Evolutionary conservation across 768 basidiomycete species (phyloP).

Genomic region (Lactarius hatsudake): DNA sequence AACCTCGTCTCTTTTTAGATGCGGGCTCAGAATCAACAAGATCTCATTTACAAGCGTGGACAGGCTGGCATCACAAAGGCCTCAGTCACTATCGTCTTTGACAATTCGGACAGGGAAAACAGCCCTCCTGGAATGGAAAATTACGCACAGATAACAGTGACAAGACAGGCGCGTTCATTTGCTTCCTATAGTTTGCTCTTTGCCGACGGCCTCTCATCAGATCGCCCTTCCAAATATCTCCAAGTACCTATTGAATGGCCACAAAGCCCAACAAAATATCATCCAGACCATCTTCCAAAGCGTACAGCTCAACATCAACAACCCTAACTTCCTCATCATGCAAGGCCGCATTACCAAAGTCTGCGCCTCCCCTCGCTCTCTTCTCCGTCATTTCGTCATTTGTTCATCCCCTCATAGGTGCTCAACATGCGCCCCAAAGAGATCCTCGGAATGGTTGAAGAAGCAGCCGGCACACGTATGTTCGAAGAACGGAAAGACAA

Average conservation of each 20-base stretch:
- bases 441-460: slow-evolving; percentile 97
- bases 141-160: slow-evolving; percentile 89
- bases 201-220: slow-evolving; percentile 39
- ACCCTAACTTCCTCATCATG: slow-evolving; percentile 99
- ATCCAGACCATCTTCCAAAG: slow-evolving; percentile 94
- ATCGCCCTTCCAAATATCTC: slow-evolving; percentile 90
- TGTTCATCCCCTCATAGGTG: slow-evolving; percentile 44
- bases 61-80: slow-evolving; percentile 97
- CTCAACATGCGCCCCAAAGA: slow-evolving; percentile 98
- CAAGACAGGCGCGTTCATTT: slow-evolving; percentile 68
- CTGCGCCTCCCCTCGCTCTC: slow-evolving; percentile 11
- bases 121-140: slow-evolving; percentile 82
- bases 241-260: slow-evolving; percentile 95
- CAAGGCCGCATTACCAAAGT: slow-evolving; percentile 99
- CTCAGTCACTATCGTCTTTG: slow-evolving; percentile 97
- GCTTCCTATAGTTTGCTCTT: neutral
- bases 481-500: slow-evolving; percentile 98
- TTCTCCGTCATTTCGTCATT: neutral
- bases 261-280: slow-evolving; percentile 80
- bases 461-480: slow-evolving; percentile 98
- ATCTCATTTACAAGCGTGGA: slow-evolving; percentile 98
- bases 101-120: slow-evolving; percentile 86
- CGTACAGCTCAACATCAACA: slow-evolving; percentile 98
- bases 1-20: slow-evolving; percentile 48
- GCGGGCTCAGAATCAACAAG: slow-evolving; percentile 92